Conservation (phyloP, 176 grass and related monocot species). For the Aegilops speltoides region DNA sequence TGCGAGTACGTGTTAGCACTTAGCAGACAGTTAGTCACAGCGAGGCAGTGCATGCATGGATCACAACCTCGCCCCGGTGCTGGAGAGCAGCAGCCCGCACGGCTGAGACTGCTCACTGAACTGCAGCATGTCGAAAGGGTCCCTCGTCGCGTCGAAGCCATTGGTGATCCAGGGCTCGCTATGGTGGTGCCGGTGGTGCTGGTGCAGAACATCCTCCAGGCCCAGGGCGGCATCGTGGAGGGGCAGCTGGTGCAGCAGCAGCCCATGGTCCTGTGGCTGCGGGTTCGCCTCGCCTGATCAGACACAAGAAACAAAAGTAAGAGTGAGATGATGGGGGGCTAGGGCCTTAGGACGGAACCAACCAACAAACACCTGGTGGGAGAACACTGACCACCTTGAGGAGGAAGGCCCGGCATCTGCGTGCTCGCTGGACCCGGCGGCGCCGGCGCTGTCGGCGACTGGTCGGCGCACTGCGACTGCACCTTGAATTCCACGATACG, state of each 20-base stretch:
- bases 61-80: constrained; percentile 45
- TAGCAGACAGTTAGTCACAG: neutral
- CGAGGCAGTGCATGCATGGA: neutral
- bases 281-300: constrained; percentile 19
- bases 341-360: neutral
- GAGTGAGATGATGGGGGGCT: neutral
- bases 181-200: constrained; percentile 11
- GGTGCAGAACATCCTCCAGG: constrained; percentile 51
- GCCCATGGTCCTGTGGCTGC: constrained; percentile 13
- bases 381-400: constrained; percentile 19
- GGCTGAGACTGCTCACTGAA: constrained; percentile 40
- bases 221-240: constrained; percentile 5
- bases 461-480: constrained; percentile 30
- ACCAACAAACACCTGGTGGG: neutral
- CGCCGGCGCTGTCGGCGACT: neutral
- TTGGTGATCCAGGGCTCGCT: constrained; percentile 28
- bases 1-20: constrained; percentile 31
- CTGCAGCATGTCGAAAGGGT: constrained; percentile 55
- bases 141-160: constrained; percentile 34
- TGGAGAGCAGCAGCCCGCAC: constrained; percentile 54
- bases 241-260: constrained; percentile 33
- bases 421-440: constrained; percentile 11
- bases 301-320: neutral
- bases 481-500: constrained; percentile 60
- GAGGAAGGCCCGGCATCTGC: constrained; percentile 33